Percentiles rank a stretch among this genome's conserved stretches.
phyloP scores from a whole-genome alignment of 2,329 filamentous ascomycete genomes.

The Lojkania enalia region DNA sequence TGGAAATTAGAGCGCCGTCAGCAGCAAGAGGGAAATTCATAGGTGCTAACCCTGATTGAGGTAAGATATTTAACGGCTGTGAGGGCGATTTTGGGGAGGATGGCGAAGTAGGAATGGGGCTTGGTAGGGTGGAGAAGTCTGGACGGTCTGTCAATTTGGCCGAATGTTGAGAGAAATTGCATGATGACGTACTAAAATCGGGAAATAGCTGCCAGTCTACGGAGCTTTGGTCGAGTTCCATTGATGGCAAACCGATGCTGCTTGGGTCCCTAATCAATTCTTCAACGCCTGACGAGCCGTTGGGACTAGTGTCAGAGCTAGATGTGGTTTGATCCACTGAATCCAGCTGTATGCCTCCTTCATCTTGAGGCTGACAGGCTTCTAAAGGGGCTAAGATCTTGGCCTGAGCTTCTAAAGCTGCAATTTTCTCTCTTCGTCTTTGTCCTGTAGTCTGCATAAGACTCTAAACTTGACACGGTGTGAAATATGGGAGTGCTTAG shows the following conservation, averaged over 20 bases:
- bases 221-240: slow-evolving; percentile 18
- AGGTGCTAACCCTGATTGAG: background rate
- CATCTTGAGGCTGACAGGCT: no score
- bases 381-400: slow-evolving; percentile 4
- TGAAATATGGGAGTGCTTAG: no score
- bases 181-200: slow-evolving; percentile 11
- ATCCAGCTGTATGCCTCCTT: slow-evolving; percentile 2
- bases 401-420: slow-evolving; percentile 28
- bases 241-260: slow-evolving; percentile 6
- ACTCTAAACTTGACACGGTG: slow-evolving; percentile 1
- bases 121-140: slow-evolving; percentile 11
- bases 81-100: background rate
- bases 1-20: slow-evolving; percentile 25
- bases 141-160: background rate
- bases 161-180: no score
- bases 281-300: slow-evolving; percentile 11
- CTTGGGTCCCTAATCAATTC: slow-evolving; percentile 11
- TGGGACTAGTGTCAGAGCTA: background rate
- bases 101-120: slow-evolving; percentile 3
- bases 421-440: slow-evolving; percentile 29
- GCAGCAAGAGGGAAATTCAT: slow-evolving; percentile 17
- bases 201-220: slow-evolving; percentile 21
- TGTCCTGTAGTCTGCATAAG: no score
- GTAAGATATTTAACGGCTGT: no score
- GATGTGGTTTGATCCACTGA: background rate